Evolutionary conservation across 805 yeast genomes (phyloP).

Genomic region (Ogataea parapolymorpha): DNA sequence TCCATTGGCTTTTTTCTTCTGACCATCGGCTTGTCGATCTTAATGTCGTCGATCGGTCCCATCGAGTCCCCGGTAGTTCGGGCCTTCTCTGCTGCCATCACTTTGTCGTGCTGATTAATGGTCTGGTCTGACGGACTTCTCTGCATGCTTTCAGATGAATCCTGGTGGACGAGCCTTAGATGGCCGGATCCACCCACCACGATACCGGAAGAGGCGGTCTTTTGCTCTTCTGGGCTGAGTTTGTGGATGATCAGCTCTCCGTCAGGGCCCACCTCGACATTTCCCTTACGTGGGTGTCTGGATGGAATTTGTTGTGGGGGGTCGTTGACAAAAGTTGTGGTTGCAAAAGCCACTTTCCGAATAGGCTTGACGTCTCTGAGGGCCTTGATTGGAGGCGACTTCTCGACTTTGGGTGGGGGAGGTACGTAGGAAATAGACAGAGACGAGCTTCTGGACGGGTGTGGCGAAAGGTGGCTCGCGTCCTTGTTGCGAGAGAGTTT

Average conservation of each 20-base stretch:
- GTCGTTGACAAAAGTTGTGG: constrained; percentile 67
- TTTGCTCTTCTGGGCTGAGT: constrained; percentile 30
- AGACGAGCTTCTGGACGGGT: constrained; percentile 17
- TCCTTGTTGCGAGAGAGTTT: constrained; percentile 27
- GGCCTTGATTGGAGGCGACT: constrained; percentile 29
- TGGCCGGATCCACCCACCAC: constrained; percentile 81
- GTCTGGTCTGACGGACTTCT: constrained; percentile 24
- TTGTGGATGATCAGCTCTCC: constrained; percentile 36
- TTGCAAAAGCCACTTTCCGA: constrained; percentile 72
- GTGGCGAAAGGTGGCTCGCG: constrained; percentile 11
- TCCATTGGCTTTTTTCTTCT: constrained; percentile 35
- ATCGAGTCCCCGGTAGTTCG: constrained; percentile 20
- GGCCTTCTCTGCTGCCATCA: constrained; percentile 31
- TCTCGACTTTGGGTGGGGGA: constrained; percentile 30
- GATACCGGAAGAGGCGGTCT: constrained; percentile 55
- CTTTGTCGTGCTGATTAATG: constrained; percentile 29
- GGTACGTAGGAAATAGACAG: constrained; percentile 20
- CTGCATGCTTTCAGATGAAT: constrained; percentile 8
- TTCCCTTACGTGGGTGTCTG: constrained; percentile 74
- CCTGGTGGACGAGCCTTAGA: constrained; percentile 39
- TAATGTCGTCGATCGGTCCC: constrained; percentile 33
- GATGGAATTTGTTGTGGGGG: constrained; percentile 97
- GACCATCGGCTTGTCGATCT: constrained; percentile 71
- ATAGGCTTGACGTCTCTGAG: constrained; percentile 35
- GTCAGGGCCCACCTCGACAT: constrained; percentile 44